A percentile compares a stretch with the other conserved stretches of the same genome.
Conservation (phyloP, 1,284 basidiomycete genomes). For the Amylostereum areolatum region DNA sequence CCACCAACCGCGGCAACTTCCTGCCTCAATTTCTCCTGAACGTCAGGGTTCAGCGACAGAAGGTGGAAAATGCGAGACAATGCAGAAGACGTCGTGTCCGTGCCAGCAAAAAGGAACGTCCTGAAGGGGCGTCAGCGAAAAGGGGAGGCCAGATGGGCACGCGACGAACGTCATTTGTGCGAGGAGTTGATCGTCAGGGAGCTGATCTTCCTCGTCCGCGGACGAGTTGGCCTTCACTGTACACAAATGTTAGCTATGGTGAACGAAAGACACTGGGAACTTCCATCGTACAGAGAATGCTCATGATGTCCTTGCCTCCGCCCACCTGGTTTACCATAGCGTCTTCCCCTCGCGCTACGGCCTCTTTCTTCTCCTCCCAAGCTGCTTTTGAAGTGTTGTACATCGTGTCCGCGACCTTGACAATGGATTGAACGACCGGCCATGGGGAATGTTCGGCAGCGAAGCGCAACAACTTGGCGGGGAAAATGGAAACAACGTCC, state of each 20-base stretch:
- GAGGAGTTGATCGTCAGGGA: slow-evolving; percentile 7
- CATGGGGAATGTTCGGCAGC: not conserved
- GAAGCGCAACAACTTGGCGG: not conserved
- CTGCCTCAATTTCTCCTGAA: slow-evolving; percentile 13
- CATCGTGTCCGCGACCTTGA: not conserved
- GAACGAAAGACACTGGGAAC: not conserved
- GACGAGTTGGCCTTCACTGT: slow-evolving; percentile 5
- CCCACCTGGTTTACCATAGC: not conserved
- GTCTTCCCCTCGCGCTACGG: not conserved
- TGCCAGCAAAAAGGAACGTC: slow-evolving; percentile 16
- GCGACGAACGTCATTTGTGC: slow-evolving; percentile 8
- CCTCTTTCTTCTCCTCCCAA: not conserved
- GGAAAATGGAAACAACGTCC: not conserved
- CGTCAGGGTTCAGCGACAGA: slow-evolving; percentile 12
- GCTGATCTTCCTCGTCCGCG: slow-evolving; percentile 3
- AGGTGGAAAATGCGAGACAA: slow-evolving; percentile 13
- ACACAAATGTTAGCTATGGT: not conserved
- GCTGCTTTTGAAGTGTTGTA: not conserved
- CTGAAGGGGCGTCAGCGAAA: slow-evolving; percentile 5
- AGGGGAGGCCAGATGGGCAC: not conserved
- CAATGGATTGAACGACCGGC: not conserved
- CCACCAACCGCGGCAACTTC: slow-evolving; percentile 12
- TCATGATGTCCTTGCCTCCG: not conserved
- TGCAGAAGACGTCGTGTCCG: slow-evolving; percentile 17
- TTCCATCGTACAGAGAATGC: not conserved